These are phyloP conservation scores for Solanum chiquidenum DNA, from an alignment of 257 asterid genomes.

Conservation along the genomic window DNA sequence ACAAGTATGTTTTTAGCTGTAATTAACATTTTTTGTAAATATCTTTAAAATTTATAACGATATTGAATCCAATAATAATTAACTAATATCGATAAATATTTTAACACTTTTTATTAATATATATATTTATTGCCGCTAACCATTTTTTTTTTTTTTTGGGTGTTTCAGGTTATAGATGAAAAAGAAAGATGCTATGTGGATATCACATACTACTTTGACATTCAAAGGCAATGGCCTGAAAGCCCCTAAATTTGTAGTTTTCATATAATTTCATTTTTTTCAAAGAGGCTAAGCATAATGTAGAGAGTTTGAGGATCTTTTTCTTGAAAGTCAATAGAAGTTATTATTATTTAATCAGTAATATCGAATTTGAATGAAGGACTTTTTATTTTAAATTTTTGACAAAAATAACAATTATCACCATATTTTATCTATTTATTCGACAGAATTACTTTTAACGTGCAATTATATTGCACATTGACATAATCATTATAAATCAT, in stretches of 20 bases:
- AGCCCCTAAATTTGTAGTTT: neutral
- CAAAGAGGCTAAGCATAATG: neutral
- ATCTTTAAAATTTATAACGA: fast-evolving
- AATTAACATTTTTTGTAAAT: no score
- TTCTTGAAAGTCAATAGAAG: neutral
- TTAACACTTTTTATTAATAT: no score
- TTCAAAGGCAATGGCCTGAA: slow-evolving; percentile 40
- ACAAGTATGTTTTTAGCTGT: slow-evolving; percentile 12
- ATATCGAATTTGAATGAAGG: neutral
- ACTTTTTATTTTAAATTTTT: fast-evolving
- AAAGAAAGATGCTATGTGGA: slow-evolving; percentile 36
- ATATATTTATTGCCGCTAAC: fast-evolving
- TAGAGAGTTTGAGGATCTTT: neutral
- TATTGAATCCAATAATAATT: fast-evolving
- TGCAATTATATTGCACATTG: neutral
- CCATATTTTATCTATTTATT: neutral
- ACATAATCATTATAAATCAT: neutral
- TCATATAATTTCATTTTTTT: neutral
- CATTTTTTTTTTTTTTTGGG: neutral
- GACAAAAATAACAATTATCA: neutral
- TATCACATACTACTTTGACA: slow-evolving; percentile 40
- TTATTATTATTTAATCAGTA: neutral
- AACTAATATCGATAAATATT: no score
- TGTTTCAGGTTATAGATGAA: slow-evolving; percentile 29
- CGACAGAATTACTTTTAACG: neutral